Conservation (phyloP, 2,329 filamentous ascomycete species). For the Phyllosticta citriasiana region DNA sequence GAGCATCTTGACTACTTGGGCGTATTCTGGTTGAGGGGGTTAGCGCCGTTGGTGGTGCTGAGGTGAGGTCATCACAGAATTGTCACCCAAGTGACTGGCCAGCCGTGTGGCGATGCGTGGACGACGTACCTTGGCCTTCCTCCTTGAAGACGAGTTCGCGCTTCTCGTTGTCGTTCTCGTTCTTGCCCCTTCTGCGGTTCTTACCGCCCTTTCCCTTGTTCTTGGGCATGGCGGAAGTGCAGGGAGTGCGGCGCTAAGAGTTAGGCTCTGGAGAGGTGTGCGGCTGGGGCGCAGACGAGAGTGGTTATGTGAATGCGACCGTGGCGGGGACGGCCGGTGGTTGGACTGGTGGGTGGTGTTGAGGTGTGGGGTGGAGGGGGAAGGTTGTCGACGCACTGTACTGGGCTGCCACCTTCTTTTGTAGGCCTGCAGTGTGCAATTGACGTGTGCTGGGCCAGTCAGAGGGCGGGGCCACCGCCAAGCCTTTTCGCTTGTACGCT, state of each 20-base stretch:
- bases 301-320: not conserved
- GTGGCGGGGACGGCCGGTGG: not conserved
- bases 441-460: not conserved
- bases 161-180: constrained; percentile 94
- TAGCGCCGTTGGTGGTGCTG: not conserved
- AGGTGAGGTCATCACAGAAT: not conserved
- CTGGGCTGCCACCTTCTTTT: not conserved
- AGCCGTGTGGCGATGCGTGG: not conserved
- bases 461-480: not conserved
- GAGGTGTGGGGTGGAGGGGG: not conserved
- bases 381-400: not conserved
- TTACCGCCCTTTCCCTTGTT: constrained; percentile 70
- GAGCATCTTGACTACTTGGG: constrained; percentile 89
- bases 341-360: not conserved
- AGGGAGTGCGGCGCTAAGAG: not conserved
- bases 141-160: constrained; percentile 98
- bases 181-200: constrained; percentile 97
- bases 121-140: constrained; percentile 60
- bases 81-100: not conserved
- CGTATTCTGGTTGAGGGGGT: constrained; percentile 46
- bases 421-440: not conserved
- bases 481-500: not conserved
- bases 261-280: not conserved
- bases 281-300: not conserved
- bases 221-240: constrained; percentile 3